These are phyloP conservation scores for Colletotrichum spinosum DNA, from an alignment of 2,329 filamentous ascomycete species.

Conservation along the genomic window DNA sequence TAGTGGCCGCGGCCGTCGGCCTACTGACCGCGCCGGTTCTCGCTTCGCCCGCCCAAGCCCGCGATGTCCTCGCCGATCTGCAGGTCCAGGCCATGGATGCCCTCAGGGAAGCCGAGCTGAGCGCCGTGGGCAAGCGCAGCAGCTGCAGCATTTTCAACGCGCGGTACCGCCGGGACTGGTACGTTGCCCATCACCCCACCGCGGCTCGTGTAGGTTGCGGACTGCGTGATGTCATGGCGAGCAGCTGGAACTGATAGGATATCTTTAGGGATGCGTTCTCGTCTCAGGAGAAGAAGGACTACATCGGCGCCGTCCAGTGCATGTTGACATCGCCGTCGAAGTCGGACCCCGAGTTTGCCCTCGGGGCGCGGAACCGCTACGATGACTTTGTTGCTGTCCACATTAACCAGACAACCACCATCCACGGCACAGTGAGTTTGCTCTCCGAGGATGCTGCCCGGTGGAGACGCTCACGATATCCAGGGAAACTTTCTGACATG, in stretches of 20 bases:
- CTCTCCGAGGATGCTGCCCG: neutral
- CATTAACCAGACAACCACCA: conserved; percentile 29
- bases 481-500: conserved; percentile 38
- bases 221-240: neutral
- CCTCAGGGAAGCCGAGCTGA: neutral
- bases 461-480: neutral
- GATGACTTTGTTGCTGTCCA: conserved; percentile 41
- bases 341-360: conserved; percentile 22
- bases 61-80: conserved; percentile 21
- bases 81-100: conserved; percentile 15
- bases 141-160: conserved; percentile 33
- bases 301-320: conserved; percentile 38
- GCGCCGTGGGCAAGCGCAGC: conserved; percentile 18
- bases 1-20: conserved; percentile 20
- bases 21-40: conserved; percentile 6
- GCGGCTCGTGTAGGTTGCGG: neutral
- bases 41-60: conserved; percentile 13
- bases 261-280: conserved; percentile 16
- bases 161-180: conserved; percentile 33
- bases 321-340: conserved; percentile 30
- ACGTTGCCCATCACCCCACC: neutral
- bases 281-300: conserved; percentile 34
- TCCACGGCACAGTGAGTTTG: conserved; percentile 32
- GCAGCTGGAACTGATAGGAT: neutral
- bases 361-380: conserved; percentile 34